Conservation (phyloP, 2,329 filamentous ascomycete species). For the Aplosporella prunicola region DNA sequence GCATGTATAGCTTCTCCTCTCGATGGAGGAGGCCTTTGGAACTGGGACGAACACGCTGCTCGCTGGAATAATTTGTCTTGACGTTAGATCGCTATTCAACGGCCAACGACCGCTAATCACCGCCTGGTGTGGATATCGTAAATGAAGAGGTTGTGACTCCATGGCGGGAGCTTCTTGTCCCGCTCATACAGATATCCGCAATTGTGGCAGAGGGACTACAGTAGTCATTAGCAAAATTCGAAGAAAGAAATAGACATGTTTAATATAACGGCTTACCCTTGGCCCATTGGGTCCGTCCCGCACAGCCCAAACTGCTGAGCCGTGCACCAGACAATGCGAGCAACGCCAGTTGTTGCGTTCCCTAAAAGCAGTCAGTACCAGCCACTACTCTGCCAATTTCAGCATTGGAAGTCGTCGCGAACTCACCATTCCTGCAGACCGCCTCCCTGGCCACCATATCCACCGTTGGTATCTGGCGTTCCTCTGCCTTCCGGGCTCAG, state of each 20-base stretch:
- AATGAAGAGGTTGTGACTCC: conserved; percentile 60
- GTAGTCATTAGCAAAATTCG: conserved; percentile 13
- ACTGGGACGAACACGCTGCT: no score
- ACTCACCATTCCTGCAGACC: conserved; percentile 39
- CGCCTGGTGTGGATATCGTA: conserved; percentile 21
- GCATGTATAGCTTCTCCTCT: no score
- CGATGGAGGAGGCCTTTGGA: no score
- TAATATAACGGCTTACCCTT: conserved; percentile 52
- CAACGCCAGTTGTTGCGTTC: conserved; percentile 84
- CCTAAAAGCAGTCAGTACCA: conserved; percentile 24
- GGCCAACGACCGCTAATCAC: no score
- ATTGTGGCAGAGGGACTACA: conserved; percentile 79
- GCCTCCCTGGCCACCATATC: conserved; percentile 59
- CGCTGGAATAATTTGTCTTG: no score
- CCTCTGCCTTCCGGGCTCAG: conserved; percentile 73
- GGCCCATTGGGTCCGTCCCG: conserved; percentile 79
- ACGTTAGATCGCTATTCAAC: no score
- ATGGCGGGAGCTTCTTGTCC: conserved; percentile 71
- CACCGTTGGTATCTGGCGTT: conserved; percentile 62
- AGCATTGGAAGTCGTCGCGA: not conserved
- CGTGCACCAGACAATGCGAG: conserved; percentile 77
- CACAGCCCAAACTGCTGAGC: conserved; percentile 87
- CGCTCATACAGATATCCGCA: conserved; percentile 85
- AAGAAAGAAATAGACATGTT: conserved; percentile 8
- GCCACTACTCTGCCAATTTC: not conserved